Percentiles rank a stretch among this genome's conserved stretches.
phyloP scores from a whole-genome alignment of 306 rosid species.

The Trifolium fragiferum region DNA sequence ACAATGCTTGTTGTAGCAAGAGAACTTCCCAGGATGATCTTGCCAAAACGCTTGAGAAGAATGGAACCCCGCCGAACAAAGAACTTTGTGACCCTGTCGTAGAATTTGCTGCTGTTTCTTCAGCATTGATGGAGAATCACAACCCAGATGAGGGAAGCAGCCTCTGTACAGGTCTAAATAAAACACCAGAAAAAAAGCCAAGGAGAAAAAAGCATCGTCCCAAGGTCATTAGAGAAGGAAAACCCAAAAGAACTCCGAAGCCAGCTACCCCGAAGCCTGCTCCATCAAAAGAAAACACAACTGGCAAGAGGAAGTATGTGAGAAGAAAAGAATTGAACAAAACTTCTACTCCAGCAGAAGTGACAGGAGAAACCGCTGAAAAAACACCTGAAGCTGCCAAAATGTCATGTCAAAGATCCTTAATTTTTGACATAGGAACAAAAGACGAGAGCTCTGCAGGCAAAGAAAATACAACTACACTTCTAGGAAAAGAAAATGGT shows the following conservation, averaged over 20 bases:
- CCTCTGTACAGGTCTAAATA: conserved; percentile 41
- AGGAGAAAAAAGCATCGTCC: conserved; percentile 82
- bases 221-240: conserved; percentile 79
- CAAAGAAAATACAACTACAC: conserved; percentile 38
- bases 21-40: conserved; percentile 40
- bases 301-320: conserved; percentile 65
- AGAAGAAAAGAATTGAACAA: conserved; percentile 53
- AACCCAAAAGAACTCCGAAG: conserved; percentile 58
- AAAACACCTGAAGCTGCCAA: conserved; percentile 39
- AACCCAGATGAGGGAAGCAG: conserved; percentile 47
- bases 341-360: conserved; percentile 44
- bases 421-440: conserved; percentile 51
- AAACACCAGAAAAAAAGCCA: conserved; percentile 58
- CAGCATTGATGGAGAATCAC: conserved; percentile 47
- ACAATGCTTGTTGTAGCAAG: conserved; percentile 36
- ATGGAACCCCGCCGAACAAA: conserved; percentile 40
- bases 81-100: conserved; percentile 41
- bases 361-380: conserved; percentile 38
- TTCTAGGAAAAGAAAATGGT: conserved; percentile 37
- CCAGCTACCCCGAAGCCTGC: conserved; percentile 51
- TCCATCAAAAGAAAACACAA: conserved; percentile 52
- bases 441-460: conserved; percentile 41
- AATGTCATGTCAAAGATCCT: conserved; percentile 57
- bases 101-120: conserved; percentile 47
- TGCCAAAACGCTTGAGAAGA: conserved; percentile 36